A percentile compares a stretch with the other conserved stretches of the same genome.
phyloP scores from a whole-genome alignment of 176 grass and related monocot species.

The Alopecurus myosuroides region DNA sequence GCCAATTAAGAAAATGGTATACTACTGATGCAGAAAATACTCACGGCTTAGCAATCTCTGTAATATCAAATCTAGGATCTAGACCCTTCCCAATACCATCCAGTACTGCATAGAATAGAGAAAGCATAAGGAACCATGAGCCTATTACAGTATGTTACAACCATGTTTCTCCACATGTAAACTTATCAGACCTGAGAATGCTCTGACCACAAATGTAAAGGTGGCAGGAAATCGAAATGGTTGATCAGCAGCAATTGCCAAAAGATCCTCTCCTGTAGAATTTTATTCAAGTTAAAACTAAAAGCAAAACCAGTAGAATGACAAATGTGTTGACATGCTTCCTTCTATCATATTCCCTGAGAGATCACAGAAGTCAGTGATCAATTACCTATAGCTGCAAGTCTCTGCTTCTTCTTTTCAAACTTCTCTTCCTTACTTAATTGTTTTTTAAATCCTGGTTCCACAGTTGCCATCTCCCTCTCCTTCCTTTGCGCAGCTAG shows the following conservation, averaged over 20 bases:
- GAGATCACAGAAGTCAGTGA: not conserved
- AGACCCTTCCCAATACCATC: conserved; percentile 99
- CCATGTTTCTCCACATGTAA: not conserved
- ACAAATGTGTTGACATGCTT: conserved; percentile 8
- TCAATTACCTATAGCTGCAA: conserved; percentile 88
- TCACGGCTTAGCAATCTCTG: conserved; percentile 99
- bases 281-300: conserved; percentile 22
- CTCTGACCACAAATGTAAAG: conserved; percentile 97
- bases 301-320: conserved; percentile 18
- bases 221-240: conserved; percentile 98
- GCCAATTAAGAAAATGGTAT: conserved; percentile 10
- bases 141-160: conserved; percentile 9
- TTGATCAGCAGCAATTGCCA: conserved; percentile 97
- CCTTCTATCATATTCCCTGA: not conserved
- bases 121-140: conserved; percentile 21
- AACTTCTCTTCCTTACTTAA: conserved; percentile 72
- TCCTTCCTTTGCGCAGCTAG: conserved; percentile 83
- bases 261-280: conserved; percentile 88
- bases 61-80: conserved; percentile 98
- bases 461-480: conserved; percentile 58
- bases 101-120: conserved; percentile 64
- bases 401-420: conserved; percentile 95
- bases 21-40: conserved; percentile 32
- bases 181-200: conserved; percentile 82
- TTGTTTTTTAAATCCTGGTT: conserved; percentile 91